Evolutionary conservation across 352 stramenopile genomes (phyloP).

Genomic region (Phytophthora tubulina): DNA sequence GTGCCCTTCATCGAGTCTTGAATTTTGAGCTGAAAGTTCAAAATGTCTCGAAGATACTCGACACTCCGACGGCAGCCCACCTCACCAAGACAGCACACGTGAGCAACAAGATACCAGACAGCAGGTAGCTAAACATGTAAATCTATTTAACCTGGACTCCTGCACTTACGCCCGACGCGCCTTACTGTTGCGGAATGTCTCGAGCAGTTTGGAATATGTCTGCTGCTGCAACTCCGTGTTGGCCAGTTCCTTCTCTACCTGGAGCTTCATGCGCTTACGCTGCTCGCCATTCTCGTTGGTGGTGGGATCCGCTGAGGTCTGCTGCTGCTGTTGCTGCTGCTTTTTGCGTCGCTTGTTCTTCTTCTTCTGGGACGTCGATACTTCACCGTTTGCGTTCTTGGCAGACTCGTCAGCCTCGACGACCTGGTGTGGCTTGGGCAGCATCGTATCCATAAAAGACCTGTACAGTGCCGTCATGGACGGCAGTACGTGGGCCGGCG

Average conservation of each 20-base stretch:
- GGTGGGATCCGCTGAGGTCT: constrained; percentile 16
- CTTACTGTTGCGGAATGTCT: constrained; percentile 66
- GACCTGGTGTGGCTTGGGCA: constrained; percentile 65
- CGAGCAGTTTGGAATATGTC: constrained; percentile 78
- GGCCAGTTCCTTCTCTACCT: constrained; percentile 75
- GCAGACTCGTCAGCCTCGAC: constrained; percentile 25
- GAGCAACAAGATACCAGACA: background rate
- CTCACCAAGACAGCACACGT: too few species aligned
- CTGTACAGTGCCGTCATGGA: constrained; percentile 87
- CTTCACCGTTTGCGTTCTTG: constrained; percentile 16
- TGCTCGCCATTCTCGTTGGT: constrained; percentile 45
- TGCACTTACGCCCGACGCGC: constrained; percentile 34
- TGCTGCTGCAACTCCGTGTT: constrained; percentile 65
- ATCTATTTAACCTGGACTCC: constrained; percentile 47
- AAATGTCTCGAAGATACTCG: too few species aligned
- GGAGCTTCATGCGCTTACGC: constrained; percentile 70
- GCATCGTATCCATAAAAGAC: constrained; percentile 91
- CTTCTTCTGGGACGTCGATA: constrained; percentile 49
- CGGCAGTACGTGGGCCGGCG: constrained; percentile 82
- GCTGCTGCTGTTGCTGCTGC: constrained; percentile 48
- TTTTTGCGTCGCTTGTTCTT: constrained; percentile 78
- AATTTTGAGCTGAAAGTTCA: too few species aligned
- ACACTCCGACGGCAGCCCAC: too few species aligned
- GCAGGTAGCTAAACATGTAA: constrained; percentile 35
- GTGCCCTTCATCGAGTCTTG: too few species aligned